Conservation (phyloP, 2,329 filamentous ascomycete genomes). For the Nemania sp. region DNA sequence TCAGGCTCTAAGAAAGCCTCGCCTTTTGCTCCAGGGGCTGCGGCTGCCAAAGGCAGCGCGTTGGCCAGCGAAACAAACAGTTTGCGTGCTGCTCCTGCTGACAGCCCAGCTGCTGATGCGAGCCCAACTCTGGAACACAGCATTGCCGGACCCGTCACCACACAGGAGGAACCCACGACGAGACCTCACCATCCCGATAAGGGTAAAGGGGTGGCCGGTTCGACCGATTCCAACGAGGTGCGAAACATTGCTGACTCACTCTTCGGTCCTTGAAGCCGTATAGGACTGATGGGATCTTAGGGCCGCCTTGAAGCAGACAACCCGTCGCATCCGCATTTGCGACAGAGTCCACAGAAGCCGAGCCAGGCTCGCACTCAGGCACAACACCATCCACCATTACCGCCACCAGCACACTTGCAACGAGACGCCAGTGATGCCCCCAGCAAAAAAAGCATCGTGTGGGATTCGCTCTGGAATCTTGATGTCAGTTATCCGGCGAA, state of each 20-base stretch:
- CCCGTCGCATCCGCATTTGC: slow-evolving; percentile 20
- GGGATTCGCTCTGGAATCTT: slow-evolving; percentile 65
- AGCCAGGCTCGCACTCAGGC: slow-evolving; percentile 30
- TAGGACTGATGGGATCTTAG: slow-evolving; percentile 39
- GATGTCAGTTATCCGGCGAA: slow-evolving; percentile 57
- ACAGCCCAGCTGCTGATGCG: slow-evolving; percentile 37
- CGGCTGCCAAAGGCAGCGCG: slow-evolving; percentile 52
- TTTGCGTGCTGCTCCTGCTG: slow-evolving; percentile 52
- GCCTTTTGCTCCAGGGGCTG: slow-evolving; percentile 53
- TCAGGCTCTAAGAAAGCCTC: slow-evolving; percentile 79
- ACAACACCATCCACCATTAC: slow-evolving; percentile 22
- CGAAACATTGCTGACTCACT: slow-evolving; percentile 54
- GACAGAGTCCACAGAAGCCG: slow-evolving; percentile 27
- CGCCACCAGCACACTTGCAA: slow-evolving; percentile 33
- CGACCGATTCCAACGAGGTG: slow-evolving; percentile 51
- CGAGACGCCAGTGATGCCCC: slow-evolving; percentile 46
- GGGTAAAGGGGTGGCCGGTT: slow-evolving; percentile 26
- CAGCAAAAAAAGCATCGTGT: slow-evolving; percentile 55
- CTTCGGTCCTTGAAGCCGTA: slow-evolving; percentile 49
- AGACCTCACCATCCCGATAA: slow-evolving; percentile 23
- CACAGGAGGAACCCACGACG: slow-evolving; percentile 32
- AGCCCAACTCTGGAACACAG: slow-evolving; percentile 41
- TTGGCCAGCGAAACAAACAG: slow-evolving; percentile 63
- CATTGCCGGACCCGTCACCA: slow-evolving; percentile 31
- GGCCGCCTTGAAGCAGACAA: slow-evolving; percentile 29